Base-by-base conservation (phyloP, 257 asterid species). In the Lantana camara region DNA sequence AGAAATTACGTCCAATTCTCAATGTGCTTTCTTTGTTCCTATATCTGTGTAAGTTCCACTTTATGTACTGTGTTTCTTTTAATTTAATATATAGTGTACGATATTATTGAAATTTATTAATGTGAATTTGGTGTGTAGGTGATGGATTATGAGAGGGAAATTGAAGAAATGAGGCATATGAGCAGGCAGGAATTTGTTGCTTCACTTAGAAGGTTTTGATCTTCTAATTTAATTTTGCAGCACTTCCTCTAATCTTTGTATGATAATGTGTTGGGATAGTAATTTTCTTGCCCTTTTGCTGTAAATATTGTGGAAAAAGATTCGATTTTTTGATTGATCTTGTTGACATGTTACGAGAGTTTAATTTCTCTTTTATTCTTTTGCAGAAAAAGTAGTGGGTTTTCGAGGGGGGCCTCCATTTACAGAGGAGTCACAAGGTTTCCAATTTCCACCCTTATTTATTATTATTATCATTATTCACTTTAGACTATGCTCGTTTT, bases 381-480 rank as follows among this genome's bases (percentile, higher is more conserved):
- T 64, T 80, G 72, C 89, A 92, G 96, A 76, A 92, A 74, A 75
- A 92, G 96, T 48, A 92, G 96, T 76, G 98, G 97, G 20, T 92
- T 92, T 66, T 92, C 97, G 3, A 73, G 98, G 23, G 97, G 98
- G 7, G 97, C 98, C 35, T 92, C 95, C 13, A 85, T 87, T 22
- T 92, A 89, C 64, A 83, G 98, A 80, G 98, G 98, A 34, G 97
- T 92, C 32, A 92, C 97, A 27, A 83, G 98, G 98, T 87, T n/a
- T 47, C 48, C 48, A 17, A 16, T 21, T 35, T 47, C 20, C 20
- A 4, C 19, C 9, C 7, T 53, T 19, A 27, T 5, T 2, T 27
- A 4, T 20, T n/a, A 22, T 20, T 24, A 23, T 3, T 68, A n/a
- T n/a, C n/a, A n/a, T n/a, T n/a, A n/a, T n/a, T n/a, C n/a, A n/a